Evolutionary conservation across 106 monocot species (phyloP), one percentile per base, ranked within the genome.

Genomic region (Posidonia australis): DNA sequence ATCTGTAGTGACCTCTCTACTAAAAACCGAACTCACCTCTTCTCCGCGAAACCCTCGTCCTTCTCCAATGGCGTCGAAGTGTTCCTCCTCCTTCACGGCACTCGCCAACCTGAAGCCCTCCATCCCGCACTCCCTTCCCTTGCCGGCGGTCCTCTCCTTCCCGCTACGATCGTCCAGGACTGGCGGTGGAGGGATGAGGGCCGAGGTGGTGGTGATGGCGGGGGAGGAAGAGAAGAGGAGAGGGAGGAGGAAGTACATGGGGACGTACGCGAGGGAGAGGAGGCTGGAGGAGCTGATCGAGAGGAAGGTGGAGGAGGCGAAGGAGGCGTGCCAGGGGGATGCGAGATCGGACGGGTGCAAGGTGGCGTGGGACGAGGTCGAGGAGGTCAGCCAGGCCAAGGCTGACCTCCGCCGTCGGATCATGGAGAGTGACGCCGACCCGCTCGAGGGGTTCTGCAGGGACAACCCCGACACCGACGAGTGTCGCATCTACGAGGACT

Each of bases 281-380:
- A 67, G 53, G 46, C 84, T 91, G 76, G 51, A 83, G 51, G 77
- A 72, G 68, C 70, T 91, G 79, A 82, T 91, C 23, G 83, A 84
- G 86, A 68, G 64, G 75, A 91, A 86, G 81, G 81, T 91, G 74
- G 71, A 60, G 51, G 86, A 91, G 79, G 91, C 91, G 62, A 86
- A 67, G 58, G 75, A 81, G 81, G 77, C 41, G 10, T 91, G 91
- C 78, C 79, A 54, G 11, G 86, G 77, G 32, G 79, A 73, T 64
- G 62, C 60, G 24, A 28, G 25, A 0, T 83, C 80, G 4, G 81
- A 78, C 5, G 81, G 67, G 32, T 91, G 86, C 83, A 72, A 56
- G 69, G 90, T 91, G 25, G 86, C 83, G 14, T 91, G 90, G 90
- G 90, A 91, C 64, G 86, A 91, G 81, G 90, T 91, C 41, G 90